phyloP scores from a whole-genome alignment of 2,329 filamentous ascomycete species.

The Hypoxylon sp. region DNA sequence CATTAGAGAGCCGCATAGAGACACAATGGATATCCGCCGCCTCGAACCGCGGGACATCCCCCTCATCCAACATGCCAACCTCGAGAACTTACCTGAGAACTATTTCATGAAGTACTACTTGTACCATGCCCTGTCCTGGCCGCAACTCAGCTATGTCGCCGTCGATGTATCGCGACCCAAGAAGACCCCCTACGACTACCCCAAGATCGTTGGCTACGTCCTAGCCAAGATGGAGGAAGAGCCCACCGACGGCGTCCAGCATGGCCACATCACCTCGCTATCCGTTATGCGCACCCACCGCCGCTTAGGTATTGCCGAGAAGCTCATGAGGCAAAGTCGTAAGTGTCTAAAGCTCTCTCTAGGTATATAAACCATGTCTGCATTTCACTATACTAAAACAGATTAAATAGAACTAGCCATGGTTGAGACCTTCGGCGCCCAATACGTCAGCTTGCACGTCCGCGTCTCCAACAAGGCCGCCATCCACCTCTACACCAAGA shows the following conservation, averaged over 20 bases:
- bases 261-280: conserved; percentile 96
- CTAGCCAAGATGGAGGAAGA: conserved; percentile 99
- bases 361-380: neutral
- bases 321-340: conserved; percentile 97
- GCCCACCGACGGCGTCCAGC: conserved; percentile 87
- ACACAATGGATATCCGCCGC: conserved; percentile 87
- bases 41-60: conserved; percentile 87
- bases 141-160: conserved; percentile 95
- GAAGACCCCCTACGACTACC: conserved; percentile 86
- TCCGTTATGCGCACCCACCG: conserved; percentile 97
- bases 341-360: conserved; percentile 61
- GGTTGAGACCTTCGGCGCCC: conserved; percentile 92
- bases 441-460: conserved; percentile 96
- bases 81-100: conserved; percentile 98
- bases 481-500: conserved; percentile 92
- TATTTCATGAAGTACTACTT: conserved; percentile 99
- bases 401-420: conserved; percentile 82
- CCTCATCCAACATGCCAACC: conserved; percentile 97
- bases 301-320: conserved; percentile 91
- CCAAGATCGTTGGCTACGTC: conserved; percentile 99
- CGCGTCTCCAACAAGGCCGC: conserved; percentile 94
- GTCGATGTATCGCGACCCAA: conserved; percentile 88
- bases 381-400: conserved; percentile 20
- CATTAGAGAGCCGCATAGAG: conserved; percentile 36
- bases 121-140: conserved; percentile 98